Evolutionary conservation across 2,329 filamentous ascomycete species (phyloP).

Genomic region (Fusarium caatingaense): DNA sequence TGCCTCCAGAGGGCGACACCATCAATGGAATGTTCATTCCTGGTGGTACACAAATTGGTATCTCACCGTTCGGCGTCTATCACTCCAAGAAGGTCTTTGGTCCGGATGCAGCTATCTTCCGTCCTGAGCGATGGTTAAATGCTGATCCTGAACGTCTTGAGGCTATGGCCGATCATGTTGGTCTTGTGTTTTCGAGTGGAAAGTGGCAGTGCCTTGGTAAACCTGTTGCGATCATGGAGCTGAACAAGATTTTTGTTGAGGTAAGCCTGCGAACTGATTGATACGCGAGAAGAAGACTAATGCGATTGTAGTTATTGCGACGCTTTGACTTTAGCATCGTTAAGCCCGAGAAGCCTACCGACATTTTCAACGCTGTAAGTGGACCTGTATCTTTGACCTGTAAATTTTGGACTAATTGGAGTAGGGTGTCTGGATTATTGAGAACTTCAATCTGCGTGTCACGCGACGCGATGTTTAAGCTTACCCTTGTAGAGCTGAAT

Average conservation of each 20-base stretch:
- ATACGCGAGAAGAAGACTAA: background rate
- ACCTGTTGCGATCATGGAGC: constrained; percentile 52
- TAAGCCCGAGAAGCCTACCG: constrained; percentile 13
- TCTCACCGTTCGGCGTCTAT: constrained; percentile 49
- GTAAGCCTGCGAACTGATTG: constrained; percentile 41
- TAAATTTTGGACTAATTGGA: too few relatives aligned
- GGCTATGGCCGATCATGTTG: constrained; percentile 50
- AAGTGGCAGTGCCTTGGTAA: constrained; percentile 55
- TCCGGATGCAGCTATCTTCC: constrained; percentile 48
- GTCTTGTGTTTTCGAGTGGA: constrained; percentile 54
- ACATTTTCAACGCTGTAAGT: constrained; percentile 27
- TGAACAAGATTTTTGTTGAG: constrained; percentile 56
- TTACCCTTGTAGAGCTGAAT: background rate
- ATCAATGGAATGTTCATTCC: constrained; percentile 55
- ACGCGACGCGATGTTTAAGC: background rate
- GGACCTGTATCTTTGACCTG: fast-evolving
- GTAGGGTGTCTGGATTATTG: constrained; percentile 30
- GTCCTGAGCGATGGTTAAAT: constrained; percentile 55
- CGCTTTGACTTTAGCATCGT: constrained; percentile 28
- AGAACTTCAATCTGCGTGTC: constrained; percentile 21
- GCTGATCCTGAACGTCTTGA: constrained; percentile 44
- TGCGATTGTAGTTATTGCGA: constrained; percentile 6
- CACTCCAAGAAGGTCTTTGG: constrained; percentile 50
- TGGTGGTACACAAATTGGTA: constrained; percentile 48
- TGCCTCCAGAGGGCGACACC: constrained; percentile 44